A percentile compares a stretch with the other conserved stretches of the same genome.
These are phyloP conservation scores for Boletus austroedulis DNA, from an alignment of 1,284 basidiomycete species.

Conservation along the genomic window DNA sequence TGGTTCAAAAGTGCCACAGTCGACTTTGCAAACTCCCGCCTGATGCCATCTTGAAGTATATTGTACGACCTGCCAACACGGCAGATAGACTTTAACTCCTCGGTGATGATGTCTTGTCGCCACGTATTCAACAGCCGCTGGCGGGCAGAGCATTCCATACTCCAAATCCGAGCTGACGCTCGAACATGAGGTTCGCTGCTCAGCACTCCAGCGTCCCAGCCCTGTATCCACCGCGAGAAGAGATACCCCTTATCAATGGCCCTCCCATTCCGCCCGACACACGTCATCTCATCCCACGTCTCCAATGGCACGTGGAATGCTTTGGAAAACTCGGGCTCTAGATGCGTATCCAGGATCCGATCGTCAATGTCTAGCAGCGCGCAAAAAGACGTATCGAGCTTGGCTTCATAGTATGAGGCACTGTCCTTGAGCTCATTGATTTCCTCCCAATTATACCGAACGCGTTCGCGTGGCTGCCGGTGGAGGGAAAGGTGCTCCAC, in stretches of 20 bases:
- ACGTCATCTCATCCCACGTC: slow-evolving; percentile 41
- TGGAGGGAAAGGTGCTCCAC: slow-evolving; percentile 45
- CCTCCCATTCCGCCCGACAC: slow-evolving; percentile 42
- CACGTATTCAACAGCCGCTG: slow-evolving; percentile 37
- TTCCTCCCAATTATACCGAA: slow-evolving; percentile 34
- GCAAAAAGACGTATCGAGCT: slow-evolving; percentile 24
- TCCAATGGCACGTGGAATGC: slow-evolving; percentile 47
- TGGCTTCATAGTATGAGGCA: slow-evolving; percentile 14
- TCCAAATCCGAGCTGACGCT: slow-evolving; percentile 43
- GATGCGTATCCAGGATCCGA: slow-evolving; percentile 19
- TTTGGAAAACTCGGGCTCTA: slow-evolving; percentile 42
- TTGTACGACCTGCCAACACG: slow-evolving; percentile 42
- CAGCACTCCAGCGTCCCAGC: slow-evolving; percentile 46
- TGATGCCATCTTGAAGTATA: slow-evolving; percentile 34
- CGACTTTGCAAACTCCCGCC: slow-evolving; percentile 36
- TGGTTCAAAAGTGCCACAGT: slow-evolving; percentile 35
- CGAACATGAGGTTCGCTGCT: slow-evolving; percentile 30
- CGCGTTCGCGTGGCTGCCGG: slow-evolving; percentile 22
- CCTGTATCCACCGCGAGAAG: slow-evolving; percentile 44
- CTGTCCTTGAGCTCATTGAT: slow-evolving; percentile 38
- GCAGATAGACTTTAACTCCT: slow-evolving; percentile 36
- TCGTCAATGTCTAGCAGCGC: background rate
- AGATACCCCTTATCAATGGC: slow-evolving; percentile 41
- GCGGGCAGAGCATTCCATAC: slow-evolving; percentile 38
- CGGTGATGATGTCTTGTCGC: slow-evolving; percentile 37